These are phyloP conservation scores for Cicer judaicum DNA, from an alignment of 306 rosid species.

Conservation along the genomic window DNA sequence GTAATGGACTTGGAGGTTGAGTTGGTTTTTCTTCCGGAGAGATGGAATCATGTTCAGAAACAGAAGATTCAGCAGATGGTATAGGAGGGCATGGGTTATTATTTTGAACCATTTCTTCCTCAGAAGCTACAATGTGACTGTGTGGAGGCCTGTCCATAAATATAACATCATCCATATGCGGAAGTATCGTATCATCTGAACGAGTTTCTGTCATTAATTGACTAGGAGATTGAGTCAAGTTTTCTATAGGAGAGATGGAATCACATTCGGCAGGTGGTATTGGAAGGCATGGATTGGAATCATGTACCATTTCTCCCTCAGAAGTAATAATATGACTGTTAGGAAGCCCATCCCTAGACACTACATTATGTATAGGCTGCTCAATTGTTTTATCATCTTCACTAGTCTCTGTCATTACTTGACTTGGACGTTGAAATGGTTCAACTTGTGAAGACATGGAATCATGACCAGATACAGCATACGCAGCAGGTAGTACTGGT, in stretches of 20 bases:
- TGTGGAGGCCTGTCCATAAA: slow-evolving; percentile 47
- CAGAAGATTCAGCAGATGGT: slow-evolving; percentile 44
- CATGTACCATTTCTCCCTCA: slow-evolving; percentile 52
- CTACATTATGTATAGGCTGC: slow-evolving; percentile 37
- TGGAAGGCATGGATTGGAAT: slow-evolving; percentile 46
- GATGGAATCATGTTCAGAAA: slow-evolving; percentile 44
- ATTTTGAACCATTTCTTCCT: slow-evolving; percentile 48
- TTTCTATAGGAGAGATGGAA: slow-evolving; percentile 43
- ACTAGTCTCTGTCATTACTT: slow-evolving; percentile 48
- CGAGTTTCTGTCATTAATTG: slow-evolving; percentile 48
- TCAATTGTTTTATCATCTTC: slow-evolving; percentile 50
- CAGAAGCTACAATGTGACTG: slow-evolving; percentile 46
- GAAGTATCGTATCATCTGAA: slow-evolving; percentile 49
- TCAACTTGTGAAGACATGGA: slow-evolving; percentile 43
- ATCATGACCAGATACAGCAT: slow-evolving; percentile 42
- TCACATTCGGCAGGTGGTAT: slow-evolving; percentile 47
- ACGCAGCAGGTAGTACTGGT: slow-evolving; percentile 46
- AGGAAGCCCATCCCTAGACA: slow-evolving; percentile 49
- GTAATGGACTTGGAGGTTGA: slow-evolving; percentile 50
- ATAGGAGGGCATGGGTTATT: slow-evolving; percentile 46
- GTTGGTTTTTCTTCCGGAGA: slow-evolving; percentile 37
- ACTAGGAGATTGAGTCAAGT: slow-evolving; percentile 47
- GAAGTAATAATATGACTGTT: slow-evolving; percentile 42
- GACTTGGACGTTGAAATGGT: slow-evolving; percentile 47
- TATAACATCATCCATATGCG: slow-evolving; percentile 32